These are phyloP conservation scores for Fusarium chuoi DNA, from an alignment of 2,329 filamentous ascomycete species.

Conservation along the genomic window DNA sequence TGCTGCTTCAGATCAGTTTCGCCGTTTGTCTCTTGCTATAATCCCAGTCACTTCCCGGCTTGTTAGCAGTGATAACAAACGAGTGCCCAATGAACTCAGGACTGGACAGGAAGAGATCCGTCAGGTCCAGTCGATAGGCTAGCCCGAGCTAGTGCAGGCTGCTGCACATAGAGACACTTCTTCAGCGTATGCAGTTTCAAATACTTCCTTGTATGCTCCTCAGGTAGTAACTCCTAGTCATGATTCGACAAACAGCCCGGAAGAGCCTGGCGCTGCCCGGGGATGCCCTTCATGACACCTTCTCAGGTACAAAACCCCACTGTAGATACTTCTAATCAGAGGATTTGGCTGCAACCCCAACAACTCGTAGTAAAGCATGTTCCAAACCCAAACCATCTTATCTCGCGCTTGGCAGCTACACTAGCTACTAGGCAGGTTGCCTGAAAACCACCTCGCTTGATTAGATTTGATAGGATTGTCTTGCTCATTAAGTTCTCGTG, in stretches of 20 bases:
- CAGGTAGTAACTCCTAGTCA: slow-evolving; percentile 1
- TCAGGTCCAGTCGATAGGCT: slow-evolving; percentile 32
- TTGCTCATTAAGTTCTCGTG: slow-evolving; percentile 6
- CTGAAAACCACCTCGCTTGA: neutral
- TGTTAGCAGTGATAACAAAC: slow-evolving; percentile 16
- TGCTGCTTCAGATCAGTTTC: slow-evolving; percentile 13
- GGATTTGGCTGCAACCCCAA: slow-evolving; percentile 9
- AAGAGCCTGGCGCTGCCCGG: slow-evolving; percentile 31
- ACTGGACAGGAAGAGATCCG: slow-evolving; percentile 31
- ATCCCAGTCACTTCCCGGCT: slow-evolving; percentile 5
- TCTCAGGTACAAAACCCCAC: slow-evolving; percentile 7
- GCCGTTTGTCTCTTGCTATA: slow-evolving; percentile 10
- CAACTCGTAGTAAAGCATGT: slow-evolving; percentile 20
- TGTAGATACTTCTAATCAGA: neutral
- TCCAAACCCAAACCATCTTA: slow-evolving; percentile 29
- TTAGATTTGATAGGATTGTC: neutral
- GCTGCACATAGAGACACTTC: neutral
- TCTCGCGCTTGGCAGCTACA: slow-evolving; percentile 2
- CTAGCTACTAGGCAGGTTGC: neutral
- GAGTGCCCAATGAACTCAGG: slow-evolving; percentile 25
- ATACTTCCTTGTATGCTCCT: neutral
- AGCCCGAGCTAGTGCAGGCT: slow-evolving; percentile 23
- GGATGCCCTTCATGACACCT: neutral
- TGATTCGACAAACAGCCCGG: slow-evolving; percentile 8
- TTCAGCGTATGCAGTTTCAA: neutral